These are phyloP conservation scores for Neonectria neomacrospora DNA, from an alignment of 2,329 filamentous ascomycete species.

Conservation along the genomic window DNA sequence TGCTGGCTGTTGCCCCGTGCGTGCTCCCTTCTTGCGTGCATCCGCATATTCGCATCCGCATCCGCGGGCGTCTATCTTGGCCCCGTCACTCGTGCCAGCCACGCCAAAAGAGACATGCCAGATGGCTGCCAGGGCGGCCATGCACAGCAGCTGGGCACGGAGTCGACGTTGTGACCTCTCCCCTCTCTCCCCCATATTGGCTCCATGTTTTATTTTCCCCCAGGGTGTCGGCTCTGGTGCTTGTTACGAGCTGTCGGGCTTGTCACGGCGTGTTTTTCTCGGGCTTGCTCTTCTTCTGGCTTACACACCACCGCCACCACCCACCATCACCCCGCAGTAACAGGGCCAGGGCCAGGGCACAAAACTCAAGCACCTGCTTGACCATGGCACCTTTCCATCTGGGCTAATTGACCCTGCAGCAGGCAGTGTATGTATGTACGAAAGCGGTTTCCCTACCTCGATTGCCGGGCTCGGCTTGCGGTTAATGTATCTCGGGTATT, in stretches of 20 bases:
- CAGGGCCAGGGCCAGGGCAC: not conserved
- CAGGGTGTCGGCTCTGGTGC: conserved; percentile 9
- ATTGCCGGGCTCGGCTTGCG: conserved; percentile 16
- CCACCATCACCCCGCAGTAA: conserved; percentile 9
- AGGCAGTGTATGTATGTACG: not conserved
- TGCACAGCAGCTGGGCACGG: conserved; percentile 33
- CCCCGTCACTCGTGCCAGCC: conserved; percentile 30
- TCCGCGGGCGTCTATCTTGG: conserved; percentile 32
- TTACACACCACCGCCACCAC: not conserved
- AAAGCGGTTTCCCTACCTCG: not conserved
- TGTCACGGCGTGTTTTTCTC: not conserved
- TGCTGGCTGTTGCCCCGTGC: conserved; percentile 16
- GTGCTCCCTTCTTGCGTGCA: conserved; percentile 16
- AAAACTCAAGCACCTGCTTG: not conserved
- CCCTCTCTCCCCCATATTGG: not conserved
- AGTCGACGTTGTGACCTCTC: conserved; percentile 4
- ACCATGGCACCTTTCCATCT: not conserved
- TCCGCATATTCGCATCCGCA: conserved; percentile 29
- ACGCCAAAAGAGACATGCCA: conserved; percentile 12
- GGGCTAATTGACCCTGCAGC: not conserved
- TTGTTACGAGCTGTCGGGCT: not conserved
- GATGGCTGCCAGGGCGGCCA: conserved; percentile 7
- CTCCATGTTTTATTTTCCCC: not conserved
- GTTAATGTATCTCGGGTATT: conserved; percentile 21
- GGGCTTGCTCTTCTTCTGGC: not conserved